Conservation (phyloP, 2,329 filamentous ascomycete genomes). For the Ascochyta pisi region DNA sequence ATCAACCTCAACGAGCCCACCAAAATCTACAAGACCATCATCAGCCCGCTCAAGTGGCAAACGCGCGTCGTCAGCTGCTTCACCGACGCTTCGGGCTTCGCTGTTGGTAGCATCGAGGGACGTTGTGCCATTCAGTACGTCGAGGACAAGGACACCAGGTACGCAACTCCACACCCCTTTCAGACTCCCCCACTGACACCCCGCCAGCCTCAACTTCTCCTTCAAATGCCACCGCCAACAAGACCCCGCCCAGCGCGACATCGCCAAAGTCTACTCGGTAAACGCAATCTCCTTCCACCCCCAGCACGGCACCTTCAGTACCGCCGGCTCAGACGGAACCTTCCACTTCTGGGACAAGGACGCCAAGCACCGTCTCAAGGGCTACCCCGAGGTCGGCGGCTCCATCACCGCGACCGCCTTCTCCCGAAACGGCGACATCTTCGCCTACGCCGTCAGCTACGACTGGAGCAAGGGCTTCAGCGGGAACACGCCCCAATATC, state of each 20-base stretch:
- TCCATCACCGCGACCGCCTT: conserved; percentile 93
- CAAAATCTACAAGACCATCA: conserved; percentile 94
- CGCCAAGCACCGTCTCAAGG: conserved; percentile 64
- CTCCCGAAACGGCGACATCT: conserved; percentile 75
- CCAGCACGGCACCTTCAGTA: conserved; percentile 96
- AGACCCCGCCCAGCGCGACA: conserved; percentile 66
- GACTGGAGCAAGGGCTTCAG: conserved; percentile 98
- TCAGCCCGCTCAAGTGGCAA: conserved; percentile 98
- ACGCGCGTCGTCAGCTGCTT: conserved; percentile 96
- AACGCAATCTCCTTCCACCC: conserved; percentile 99
- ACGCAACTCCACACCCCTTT: conserved; percentile 15
- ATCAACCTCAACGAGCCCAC: conserved; percentile 87
- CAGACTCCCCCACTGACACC: conserved; percentile 15
- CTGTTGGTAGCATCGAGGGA: conserved; percentile 94
- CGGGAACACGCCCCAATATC: conserved; percentile 71
- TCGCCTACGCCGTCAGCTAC: conserved; percentile 79
- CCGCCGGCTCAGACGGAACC: conserved; percentile 91
- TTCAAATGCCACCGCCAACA: conserved; percentile 98
- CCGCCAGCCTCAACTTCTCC: conserved; percentile 81
- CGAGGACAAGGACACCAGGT: conserved; percentile 87
- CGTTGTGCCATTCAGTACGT: conserved; percentile 98
- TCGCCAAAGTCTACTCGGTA: conserved; percentile 90
- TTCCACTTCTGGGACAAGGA: conserved; percentile 93
- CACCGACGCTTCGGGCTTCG: conserved; percentile 87
- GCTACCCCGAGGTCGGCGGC: conserved; percentile 69